These are phyloP conservation scores for Ceratobasidium sp. DNA, from an alignment of 1,284 basidiomycete species.

Conservation along the genomic window DNA sequence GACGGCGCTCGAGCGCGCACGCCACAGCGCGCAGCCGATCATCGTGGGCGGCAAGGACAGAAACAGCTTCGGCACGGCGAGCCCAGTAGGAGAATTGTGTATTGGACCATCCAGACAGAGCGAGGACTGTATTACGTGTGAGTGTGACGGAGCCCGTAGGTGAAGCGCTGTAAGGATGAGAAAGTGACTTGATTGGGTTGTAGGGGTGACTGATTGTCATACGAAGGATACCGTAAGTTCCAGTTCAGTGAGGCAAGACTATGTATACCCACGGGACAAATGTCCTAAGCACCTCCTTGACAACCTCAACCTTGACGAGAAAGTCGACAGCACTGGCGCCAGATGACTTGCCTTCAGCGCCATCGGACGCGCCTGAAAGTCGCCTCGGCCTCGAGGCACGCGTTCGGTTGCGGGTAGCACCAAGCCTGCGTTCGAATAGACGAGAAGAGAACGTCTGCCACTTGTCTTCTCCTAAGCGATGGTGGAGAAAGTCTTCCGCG, in stretches of 20 bases:
- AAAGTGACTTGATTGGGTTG: slow-evolving; percentile 57
- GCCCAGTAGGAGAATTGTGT: slow-evolving; percentile 62
- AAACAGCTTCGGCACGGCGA: slow-evolving; percentile 57
- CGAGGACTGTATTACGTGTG: slow-evolving; percentile 56
- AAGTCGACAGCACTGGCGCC: slow-evolving; percentile 59
- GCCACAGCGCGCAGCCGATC: slow-evolving; percentile 53
- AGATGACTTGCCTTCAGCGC: slow-evolving; percentile 42
- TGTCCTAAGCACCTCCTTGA: slow-evolving; percentile 57
- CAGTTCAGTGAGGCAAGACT: neutral
- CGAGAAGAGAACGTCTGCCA: slow-evolving; percentile 58
- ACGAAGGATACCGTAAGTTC: neutral
- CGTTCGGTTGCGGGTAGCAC: slow-evolving; percentile 50
- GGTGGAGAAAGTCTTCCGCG: slow-evolving; percentile 55
- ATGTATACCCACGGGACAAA: slow-evolving; percentile 56
- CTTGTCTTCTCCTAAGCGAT: slow-evolving; percentile 54
- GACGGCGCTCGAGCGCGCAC: slow-evolving; percentile 52
- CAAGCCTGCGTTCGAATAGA: slow-evolving; percentile 56
- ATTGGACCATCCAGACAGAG: slow-evolving; percentile 59
- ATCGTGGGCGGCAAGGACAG: slow-evolving; percentile 54
- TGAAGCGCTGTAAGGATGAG: slow-evolving; percentile 52
- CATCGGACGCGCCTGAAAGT: slow-evolving; percentile 21
- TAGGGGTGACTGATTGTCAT: slow-evolving; percentile 54
- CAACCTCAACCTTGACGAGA: slow-evolving; percentile 60
- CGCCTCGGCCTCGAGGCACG: slow-evolving; percentile 44
- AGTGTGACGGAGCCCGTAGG: slow-evolving; percentile 56